Base-by-base conservation (phyloP, 495 filamentous ascomycete species). In the Letharia lupina region DNA sequence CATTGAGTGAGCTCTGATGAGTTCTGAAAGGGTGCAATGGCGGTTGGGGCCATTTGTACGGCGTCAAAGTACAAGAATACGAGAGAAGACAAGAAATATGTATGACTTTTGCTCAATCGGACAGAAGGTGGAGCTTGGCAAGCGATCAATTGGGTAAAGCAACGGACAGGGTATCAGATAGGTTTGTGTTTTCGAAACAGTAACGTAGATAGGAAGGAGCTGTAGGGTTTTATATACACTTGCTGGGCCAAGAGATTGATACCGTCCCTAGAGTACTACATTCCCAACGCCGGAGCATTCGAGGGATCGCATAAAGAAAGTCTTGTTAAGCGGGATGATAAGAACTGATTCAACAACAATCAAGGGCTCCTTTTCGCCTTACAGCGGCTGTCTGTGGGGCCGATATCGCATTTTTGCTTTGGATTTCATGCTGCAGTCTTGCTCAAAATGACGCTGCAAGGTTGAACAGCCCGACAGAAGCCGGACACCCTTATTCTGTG, bases 1-100 rank as follows among this genome's bases (percentile, higher is more conserved):
- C 62, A 61, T 48, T 23, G 44, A 44, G 56, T 52, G 56, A 65
- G 57, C 57, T 50, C 31, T 56, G 63, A 52, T 18, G 67, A 37
- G n/a, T 39, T 61, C 40, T 67, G 37, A 16, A 60, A 37, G 10
- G 63, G 54, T 15, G 33, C 18, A 60, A 44, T 54, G 31, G 67
- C 52, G 20, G 42, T 65, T 13, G 67, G 64, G 18, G 65, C 52
- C 60, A 63, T 62, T 45, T 20, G 11, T n/a, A 37, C 4, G 40
- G 57, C 23, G n/a, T 39, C 40, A 57, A n/a, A 6, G 41, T 45
- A 10, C 31, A 39, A 20, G 2, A 20, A 0, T 16, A 16, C 15
- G 33, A 35, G 33, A 57, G 33, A 20, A 4, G 54, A 57, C 33
- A 16, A 8, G 15, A 12, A 5, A 12, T 37, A 37, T 37, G 54